Percentiles rank a stretch among this genome's conserved stretches.
Evolutionary conservation across 2,329 filamentous ascomycete genomes (phyloP).

Genomic region (Alternaria triticina): DNA sequence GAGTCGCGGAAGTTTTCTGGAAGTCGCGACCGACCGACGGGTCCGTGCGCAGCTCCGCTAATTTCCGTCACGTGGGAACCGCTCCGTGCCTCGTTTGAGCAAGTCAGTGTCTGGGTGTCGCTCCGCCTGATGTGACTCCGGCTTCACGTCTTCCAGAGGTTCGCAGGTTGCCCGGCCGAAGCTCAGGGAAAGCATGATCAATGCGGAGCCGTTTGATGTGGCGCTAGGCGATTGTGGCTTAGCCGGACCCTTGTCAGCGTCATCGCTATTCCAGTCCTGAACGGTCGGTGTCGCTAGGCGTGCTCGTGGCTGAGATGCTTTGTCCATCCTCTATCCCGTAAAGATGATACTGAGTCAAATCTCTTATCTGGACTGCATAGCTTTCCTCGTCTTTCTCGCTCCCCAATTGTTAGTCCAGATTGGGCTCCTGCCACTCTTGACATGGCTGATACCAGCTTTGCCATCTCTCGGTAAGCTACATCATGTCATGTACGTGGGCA

Average conservation of each 20-base stretch:
- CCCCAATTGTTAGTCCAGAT: slow-evolving; percentile 74
- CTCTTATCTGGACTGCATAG: slow-evolving; percentile 75
- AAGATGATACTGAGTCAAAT: slow-evolving; percentile 76
- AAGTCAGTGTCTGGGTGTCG: background rate
- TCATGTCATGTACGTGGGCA: background rate
- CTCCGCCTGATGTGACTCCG: background rate
- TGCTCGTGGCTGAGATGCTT: background rate
- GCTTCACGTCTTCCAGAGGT: background rate
- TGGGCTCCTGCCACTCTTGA: slow-evolving; percentile 65
- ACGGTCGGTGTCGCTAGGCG: background rate
- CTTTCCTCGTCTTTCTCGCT: slow-evolving; percentile 73
- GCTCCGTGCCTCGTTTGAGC: background rate
- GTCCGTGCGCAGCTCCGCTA: slow-evolving; percentile 10
- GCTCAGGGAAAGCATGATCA: background rate
- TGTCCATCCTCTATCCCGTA: background rate
- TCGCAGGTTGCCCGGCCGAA: background rate
- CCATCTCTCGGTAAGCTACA: slow-evolving; percentile 70
- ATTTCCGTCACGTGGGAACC: slow-evolving; percentile 4
- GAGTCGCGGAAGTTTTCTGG: slow-evolving; percentile 19
- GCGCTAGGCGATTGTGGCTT: slow-evolving; percentile 27
- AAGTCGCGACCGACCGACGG: slow-evolving; percentile 25
- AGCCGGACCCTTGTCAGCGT: slow-evolving; percentile 25
- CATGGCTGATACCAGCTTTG: slow-evolving; percentile 66
- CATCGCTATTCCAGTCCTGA: slow-evolving; percentile 16
- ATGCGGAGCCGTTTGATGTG: background rate